Evolutionary conservation across 2,329 filamentous ascomycete species (phyloP), one percentile per base, ranked within the genome.

Genomic region (Teratosphaeria zuluensis): DNA sequence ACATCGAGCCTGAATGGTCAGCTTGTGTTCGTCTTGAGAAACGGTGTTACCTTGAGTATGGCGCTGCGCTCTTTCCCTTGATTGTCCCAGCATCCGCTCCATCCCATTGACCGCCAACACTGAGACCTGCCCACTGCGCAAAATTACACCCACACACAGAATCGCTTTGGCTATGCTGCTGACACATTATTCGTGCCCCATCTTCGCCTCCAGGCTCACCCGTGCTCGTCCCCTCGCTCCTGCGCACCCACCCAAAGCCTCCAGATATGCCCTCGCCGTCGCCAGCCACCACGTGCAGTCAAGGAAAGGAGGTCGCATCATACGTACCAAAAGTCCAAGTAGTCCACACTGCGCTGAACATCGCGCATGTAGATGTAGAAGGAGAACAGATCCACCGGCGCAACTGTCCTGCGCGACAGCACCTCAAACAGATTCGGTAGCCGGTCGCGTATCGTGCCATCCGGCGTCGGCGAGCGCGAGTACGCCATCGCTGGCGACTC

Each of bases 291-390:
- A 48, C 19, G 16, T 48, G 16, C 33, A 35, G 33, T 35, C 33
- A 35, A 35, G 9, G 21, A n/a, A 24, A 48, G 42, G 11, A n/a
- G 9, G 16, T 6, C 16, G 42, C 19, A 21, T 24, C 14, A 51
- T 56, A 72, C 84, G 59, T 79, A 97, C 94, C 95, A 99, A 75
- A 99, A 99, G 73, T 99, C 94, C 51, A 99, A 79, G 69, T 99
- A 99, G 71, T 99, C 94, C 12, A 99, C 94, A 7, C 92, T 96
- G 73, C 92, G 86, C 75, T 99, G 94, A 76, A 96, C 92, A 74
- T 99, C 95, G 69, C 94, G 85, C 94, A 99, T 99, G 77, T 96
- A 99, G 68, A 99, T 99, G 77, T 99, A 99, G 78, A 99, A 99
- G 1, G 92, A 96, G 75, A 96, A 99, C 11, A 99, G 81, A 71